phyloP scores from a whole-genome alignment of 306 rosid species.

The Echinosophora koreensis region DNA sequence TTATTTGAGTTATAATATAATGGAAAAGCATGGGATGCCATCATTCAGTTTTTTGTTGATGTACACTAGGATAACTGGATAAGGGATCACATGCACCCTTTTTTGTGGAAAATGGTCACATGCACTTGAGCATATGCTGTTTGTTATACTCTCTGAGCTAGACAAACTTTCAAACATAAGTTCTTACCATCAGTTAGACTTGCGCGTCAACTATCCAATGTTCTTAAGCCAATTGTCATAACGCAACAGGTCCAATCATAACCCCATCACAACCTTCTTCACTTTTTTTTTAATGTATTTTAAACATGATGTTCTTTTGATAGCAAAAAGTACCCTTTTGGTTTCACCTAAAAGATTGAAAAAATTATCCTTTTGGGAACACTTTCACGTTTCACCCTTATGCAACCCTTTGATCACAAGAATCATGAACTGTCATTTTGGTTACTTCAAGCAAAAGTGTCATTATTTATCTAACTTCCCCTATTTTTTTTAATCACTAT shows the following conservation, averaged over 20 bases:
- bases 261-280: background rate
- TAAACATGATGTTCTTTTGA: background rate
- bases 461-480: conserved; percentile 40
- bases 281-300: background rate
- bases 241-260: background rate
- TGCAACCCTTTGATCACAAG: conserved; percentile 29
- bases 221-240: background rate
- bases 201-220: background rate
- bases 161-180: background rate
- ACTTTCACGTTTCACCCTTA: conserved; percentile 33
- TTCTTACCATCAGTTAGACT: background rate
- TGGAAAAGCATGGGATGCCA: conserved; percentile 40
- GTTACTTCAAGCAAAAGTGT: conserved; percentile 54
- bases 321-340: background rate
- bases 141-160: conserved; percentile 21
- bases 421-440: conserved; percentile 34
- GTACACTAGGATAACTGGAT: conserved; percentile 19
- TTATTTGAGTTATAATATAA: background rate
- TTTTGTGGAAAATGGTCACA: background rate
- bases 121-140: conserved; percentile 15
- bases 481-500: background rate
- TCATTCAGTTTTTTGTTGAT: conserved; percentile 16
- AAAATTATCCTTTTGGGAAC: conserved; percentile 21
- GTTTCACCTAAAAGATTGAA: conserved; percentile 9
- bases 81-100: background rate